Conservation (phyloP, 2,329 filamentous ascomycete species). For the Metarhizium robertsii region DNA sequence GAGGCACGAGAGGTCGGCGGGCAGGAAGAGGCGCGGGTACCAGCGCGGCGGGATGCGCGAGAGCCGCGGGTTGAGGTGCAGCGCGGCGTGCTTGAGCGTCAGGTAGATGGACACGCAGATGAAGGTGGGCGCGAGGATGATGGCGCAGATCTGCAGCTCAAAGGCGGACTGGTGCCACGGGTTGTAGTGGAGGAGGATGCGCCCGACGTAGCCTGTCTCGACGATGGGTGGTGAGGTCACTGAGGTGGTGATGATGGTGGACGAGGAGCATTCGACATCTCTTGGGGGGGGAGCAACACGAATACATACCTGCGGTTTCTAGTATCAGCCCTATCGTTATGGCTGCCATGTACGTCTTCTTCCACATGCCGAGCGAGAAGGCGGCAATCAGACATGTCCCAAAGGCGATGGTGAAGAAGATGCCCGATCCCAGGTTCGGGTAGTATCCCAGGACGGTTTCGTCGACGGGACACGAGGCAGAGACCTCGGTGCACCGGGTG, state of each 20-base stretch:
- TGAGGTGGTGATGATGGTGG: too few species aligned
- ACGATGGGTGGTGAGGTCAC: too few species aligned
- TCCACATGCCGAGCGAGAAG: constrained; percentile 34
- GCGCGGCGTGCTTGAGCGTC: constrained; percentile 49
- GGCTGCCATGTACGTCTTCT: constrained; percentile 42
- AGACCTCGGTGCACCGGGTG: constrained; percentile 25
- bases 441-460: constrained; percentile 46
- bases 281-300: too few species aligned
- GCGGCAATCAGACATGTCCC: constrained; percentile 33
- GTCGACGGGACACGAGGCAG: constrained; percentile 37
- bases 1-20: constrained; percentile 48
- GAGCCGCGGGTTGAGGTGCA: constrained; percentile 36
- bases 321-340: constrained; percentile 39
- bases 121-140: constrained; percentile 51
- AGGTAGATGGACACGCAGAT: constrained; percentile 56
- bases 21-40: constrained; percentile 50
- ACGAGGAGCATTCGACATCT: too few species aligned
- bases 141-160: constrained; percentile 48
- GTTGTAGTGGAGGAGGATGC: constrained; percentile 40
- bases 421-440: constrained; percentile 46
- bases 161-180: constrained; percentile 47
- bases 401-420: constrained; percentile 43
- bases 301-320: constrained; percentile 37
- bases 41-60: constrained; percentile 42
- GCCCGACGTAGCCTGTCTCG: constrained; percentile 40